Base-by-base conservation (phyloP, 768 basidiomycete genomes). In the Astraeus odoratus region DNA sequence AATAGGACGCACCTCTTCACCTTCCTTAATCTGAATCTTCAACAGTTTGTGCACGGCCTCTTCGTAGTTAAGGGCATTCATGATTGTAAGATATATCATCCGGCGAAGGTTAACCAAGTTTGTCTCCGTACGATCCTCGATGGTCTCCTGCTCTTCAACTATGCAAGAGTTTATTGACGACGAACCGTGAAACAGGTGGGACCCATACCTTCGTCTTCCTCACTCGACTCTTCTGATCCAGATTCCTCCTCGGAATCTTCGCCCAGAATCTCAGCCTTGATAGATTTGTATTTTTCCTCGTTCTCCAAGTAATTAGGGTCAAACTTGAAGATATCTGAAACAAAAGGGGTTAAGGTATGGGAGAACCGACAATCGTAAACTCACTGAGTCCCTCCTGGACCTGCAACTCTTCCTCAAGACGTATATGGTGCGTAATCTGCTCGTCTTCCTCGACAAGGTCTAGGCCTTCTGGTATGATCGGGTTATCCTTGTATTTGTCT, bases 401-500 rank as follows among this genome's bases (percentile, higher is more conserved):
- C 54, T 93, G 85, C 42, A 99, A 63, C 62, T 97, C 89, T 55
- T 95, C 93, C 59, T 98, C 93, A 42, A 98, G 67, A 49, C 86
- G 81, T 47, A 98, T 81, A 55, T 88, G 77, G 66, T 99, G 96
- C 0, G 93, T 97, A 42, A 98, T 92, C 58, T 97, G 93, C 54
- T 98, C 96, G 13, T 98, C 96, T 59, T 98, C 95, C 51, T 97
- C 93, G 1, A 99, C 96, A 25, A 99, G 68, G 61, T 99, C 96
- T 58, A 99, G 63, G 1, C 95, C 96, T 57, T 98, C 96, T 2
- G 90, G 83, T 31, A 98, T 63, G 51, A 92, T 81, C 15, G 94
- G 94, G 63, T 99, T 98, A 60, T 98, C 96, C 75, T 98, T 98
- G 75, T 90, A 98, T 67, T 92, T 94, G 73, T 99, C 96, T 71